Evolutionary conservation across 2,329 filamentous ascomycete genomes (phyloP), one percentile per base, ranked within the genome.

Genomic region (Fusarium sp.): DNA sequence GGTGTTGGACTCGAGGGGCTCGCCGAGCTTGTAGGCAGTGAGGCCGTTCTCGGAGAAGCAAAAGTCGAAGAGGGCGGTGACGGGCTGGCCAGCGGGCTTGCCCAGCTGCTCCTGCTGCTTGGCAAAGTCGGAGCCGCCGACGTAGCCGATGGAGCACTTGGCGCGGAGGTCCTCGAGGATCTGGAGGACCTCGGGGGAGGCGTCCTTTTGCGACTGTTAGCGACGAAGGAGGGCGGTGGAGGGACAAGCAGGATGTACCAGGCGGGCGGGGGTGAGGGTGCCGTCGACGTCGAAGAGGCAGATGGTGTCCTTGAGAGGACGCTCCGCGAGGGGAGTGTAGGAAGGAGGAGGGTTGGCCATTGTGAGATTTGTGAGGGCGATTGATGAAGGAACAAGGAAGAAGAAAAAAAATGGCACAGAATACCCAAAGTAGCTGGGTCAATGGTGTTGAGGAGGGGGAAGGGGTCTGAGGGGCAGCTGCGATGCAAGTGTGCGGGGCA

Each of bases 71-170:
- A 98, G 91, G 71, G 91, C 88, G 62, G 92, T 95, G 71, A 98
- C 96, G 77, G 92, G 88, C 31, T 85, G 83, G 67, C 89, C 86
- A 29, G 89, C 82, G 5, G 90, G 82, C 63, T 79, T 89, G 82
- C 95, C 95, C 71, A 98, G 90, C 86, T 98, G 96, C 85, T 98
- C 97, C 85, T 98, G 95, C 86, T 98, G 97, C 88, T 99, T 98
- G 82, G 84, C 86, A 73, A 98, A 90, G 88, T 98, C 93, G 79
- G 94, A 97, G 82, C 97, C 97, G 80, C 97, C 97, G 71, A 98
- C 95, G 86, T 91, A 97, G 78, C 95, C 95, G 80, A 98, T 95
- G 79, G 95, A 94, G 81, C 94, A 93, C 84, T 97, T 95, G 82
- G 97, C 90, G 76, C 97, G 94, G 78, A 98, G 92, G 61, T 88